Base-by-base conservation (phyloP, 306 rosid genomes). In the Castanospermum australe region DNA sequence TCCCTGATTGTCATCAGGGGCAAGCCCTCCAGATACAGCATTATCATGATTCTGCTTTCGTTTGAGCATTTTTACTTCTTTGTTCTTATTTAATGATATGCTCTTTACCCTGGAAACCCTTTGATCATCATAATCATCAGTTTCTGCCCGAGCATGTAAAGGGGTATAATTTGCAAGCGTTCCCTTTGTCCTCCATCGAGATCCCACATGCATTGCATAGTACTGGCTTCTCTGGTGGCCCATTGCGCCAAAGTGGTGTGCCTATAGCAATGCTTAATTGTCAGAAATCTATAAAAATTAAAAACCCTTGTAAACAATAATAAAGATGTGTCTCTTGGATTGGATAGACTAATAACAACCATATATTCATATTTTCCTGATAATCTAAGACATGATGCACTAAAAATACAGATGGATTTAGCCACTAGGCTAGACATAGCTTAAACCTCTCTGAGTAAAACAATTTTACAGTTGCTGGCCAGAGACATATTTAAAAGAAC, bases 161-260 rank as follows among this genome's bases (percentile, higher is more conserved):
- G 99, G 99, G 48, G 99, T 95, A 73, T 95, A 95, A 86, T 95
- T 95, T 80, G 88, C 92, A 17, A 95, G 99, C n/a, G 99, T 91
- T 83, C 99, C 99, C 88, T 95, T 95, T 14, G 99, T 95, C 87
- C 99, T 95, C 99, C 99, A 95, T 63, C 99, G 97, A 76, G 99
- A 95, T 24, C 99, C 99, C 99, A 84, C 99, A 95, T 15, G 99
- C 99, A 84, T 95, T 95, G 93, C 99, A 95, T 76, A 95, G 83
- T 50, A 95, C 92, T 47, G 98, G 98, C 91, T 95, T 95, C 84
- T 95, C 98, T 13, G 98, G 94, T 79, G 99, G 99, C 35, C 99
- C 99, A 51, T 95, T 95, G 74, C 99, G 98, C 99, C 99, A 95
- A 70, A 95, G 97, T 36, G 99, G 99, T 65, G 99, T 95, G 90